Conservation (phyloP, 1,284 basidiomycete species). For the Ceraceosorus guamensis region DNA sequence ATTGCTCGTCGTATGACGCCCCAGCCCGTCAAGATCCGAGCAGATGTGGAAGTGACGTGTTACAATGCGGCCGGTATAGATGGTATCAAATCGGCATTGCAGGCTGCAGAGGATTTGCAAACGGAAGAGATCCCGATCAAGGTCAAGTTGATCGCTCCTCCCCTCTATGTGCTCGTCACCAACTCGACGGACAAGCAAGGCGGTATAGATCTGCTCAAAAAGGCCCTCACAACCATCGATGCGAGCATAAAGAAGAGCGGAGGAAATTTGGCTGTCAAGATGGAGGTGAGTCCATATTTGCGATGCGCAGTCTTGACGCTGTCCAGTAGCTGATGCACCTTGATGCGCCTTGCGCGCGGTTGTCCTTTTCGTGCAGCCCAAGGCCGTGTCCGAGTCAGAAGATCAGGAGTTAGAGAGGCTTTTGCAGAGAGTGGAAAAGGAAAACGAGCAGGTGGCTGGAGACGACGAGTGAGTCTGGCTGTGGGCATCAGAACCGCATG, state of each 20-base stretch:
- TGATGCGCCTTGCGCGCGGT: not conserved
- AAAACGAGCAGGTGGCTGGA: slow-evolving; percentile 48
- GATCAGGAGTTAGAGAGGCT: slow-evolving; percentile 49
- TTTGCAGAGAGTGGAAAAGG: slow-evolving; percentile 47
- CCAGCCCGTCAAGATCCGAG: slow-evolving; percentile 96
- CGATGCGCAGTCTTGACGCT: not conserved
- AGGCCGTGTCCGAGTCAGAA: slow-evolving; percentile 46
- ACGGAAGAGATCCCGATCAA: slow-evolving; percentile 91
- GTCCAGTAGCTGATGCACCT: not conserved
- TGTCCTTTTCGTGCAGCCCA: slow-evolving; percentile 22
- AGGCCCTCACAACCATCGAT: slow-evolving; percentile 84
- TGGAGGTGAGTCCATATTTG: slow-evolving; percentile 64
- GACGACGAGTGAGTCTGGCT: slow-evolving; percentile 22
- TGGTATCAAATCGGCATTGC: slow-evolving; percentile 86
- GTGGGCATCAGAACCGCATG: not conserved
- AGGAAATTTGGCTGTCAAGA: slow-evolving; percentile 83
- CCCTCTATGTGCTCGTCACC: slow-evolving; percentile 88
- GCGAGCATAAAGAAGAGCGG: slow-evolving; percentile 66
- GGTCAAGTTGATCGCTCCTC: slow-evolving; percentile 91
- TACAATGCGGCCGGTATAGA: slow-evolving; percentile 97
- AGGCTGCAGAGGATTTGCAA: slow-evolving; percentile 76
- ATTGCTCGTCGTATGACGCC: slow-evolving; percentile 93
- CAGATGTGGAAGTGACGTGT: slow-evolving; percentile 95
- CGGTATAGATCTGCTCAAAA: slow-evolving; percentile 85
- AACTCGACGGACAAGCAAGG: slow-evolving; percentile 95